Percentiles rank a stretch among this genome's conserved stretches.
phyloP scores from a whole-genome alignment of 164 flowering plant genomes.

The Tetracentron sinense region DNA sequence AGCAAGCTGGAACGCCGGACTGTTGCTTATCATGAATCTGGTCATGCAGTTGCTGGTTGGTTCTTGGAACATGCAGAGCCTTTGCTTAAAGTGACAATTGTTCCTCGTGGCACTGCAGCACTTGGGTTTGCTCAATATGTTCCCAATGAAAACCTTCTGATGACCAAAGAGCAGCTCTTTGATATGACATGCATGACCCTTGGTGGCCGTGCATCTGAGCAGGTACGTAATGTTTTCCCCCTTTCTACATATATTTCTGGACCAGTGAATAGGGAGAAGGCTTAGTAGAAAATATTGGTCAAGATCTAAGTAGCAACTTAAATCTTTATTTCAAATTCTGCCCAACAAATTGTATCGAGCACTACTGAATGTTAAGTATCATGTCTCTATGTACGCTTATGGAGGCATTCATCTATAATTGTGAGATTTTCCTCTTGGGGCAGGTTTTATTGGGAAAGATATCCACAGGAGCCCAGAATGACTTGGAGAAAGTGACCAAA shows the following conservation, averaged over 20 bases:
- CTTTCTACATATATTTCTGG: not conserved
- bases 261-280: too few species aligned
- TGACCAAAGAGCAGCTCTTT: slow-evolving; percentile 95
- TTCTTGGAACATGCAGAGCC: slow-evolving; percentile 91
- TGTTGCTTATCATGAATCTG: slow-evolving; percentile 95
- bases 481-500: slow-evolving; percentile 89
- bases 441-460: slow-evolving; percentile 87
- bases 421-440: slow-evolving; percentile 1
- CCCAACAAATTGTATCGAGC: too few species aligned
- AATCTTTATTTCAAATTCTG: too few species aligned
- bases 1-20: slow-evolving; percentile 81
- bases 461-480: slow-evolving; percentile 96
- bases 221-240: slow-evolving; percentile 35
- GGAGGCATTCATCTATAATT: too few species aligned
- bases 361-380: too few species aligned
- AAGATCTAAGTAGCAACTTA: too few species aligned
- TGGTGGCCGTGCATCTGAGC: slow-evolving; percentile 96
- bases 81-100: slow-evolving; percentile 85
- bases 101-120: slow-evolving; percentile 96
- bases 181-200: slow-evolving; percentile 99
- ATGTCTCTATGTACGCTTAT: too few species aligned
- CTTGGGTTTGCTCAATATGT: slow-evolving; percentile 97
- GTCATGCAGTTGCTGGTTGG: slow-evolving; percentile 96
- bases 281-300: too few species aligned
- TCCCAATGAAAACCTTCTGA: slow-evolving; percentile 85